These are phyloP conservation scores for Monosporascus sp. DNA, from an alignment of 2,329 filamentous ascomycete species.

Conservation along the genomic window DNA sequence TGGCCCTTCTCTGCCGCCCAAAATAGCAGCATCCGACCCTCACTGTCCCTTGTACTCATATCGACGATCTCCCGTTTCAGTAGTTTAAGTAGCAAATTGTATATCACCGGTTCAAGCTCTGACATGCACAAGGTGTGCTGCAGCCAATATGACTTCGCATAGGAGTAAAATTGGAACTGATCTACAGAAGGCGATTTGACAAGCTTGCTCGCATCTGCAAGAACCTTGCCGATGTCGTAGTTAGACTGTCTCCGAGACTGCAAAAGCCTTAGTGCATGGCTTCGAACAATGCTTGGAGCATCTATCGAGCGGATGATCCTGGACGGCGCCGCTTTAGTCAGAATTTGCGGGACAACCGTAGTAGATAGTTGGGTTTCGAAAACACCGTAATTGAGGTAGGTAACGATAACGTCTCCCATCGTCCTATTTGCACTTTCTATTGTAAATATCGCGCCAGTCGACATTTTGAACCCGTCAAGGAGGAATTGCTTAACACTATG, in stretches of 20 bases:
- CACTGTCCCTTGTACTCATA: too few relatives aligned
- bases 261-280: neutral
- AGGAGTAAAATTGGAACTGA: too few relatives aligned
- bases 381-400: neutral
- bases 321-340: neutral
- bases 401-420: neutral
- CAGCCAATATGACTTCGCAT: too few relatives aligned
- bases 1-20: too few relatives aligned
- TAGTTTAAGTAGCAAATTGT: too few relatives aligned
- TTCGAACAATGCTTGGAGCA: neutral
- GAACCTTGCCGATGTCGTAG: neutral
- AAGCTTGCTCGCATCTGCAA: neutral
- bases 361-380: neutral
- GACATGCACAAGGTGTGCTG: too few relatives aligned
- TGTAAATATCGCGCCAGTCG: conserved; percentile 5
- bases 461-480: conserved; percentile 6
- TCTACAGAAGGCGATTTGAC: too few relatives aligned
- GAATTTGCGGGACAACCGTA: neutral
- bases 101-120: too few relatives aligned
- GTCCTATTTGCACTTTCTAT: neutral
- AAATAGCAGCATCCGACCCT: too few relatives aligned
- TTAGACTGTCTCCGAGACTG: neutral
- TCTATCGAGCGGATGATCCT: neutral
- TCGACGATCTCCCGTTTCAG: too few relatives aligned
- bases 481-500: conserved; percentile 31